Conservation (phyloP, 345 rosid genomes). For the Cardamine occulta region DNA sequence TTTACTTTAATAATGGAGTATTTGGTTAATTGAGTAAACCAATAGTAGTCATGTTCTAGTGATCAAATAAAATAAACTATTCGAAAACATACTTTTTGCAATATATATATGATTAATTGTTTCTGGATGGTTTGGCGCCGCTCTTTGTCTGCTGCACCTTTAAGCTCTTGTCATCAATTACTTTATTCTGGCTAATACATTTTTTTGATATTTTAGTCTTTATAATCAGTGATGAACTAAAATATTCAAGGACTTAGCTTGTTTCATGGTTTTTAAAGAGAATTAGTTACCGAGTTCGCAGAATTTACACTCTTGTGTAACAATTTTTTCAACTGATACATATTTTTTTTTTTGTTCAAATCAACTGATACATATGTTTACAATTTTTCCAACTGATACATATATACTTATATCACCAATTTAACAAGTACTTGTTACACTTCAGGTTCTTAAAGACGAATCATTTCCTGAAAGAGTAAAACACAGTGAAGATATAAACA, state of each 20-base stretch:
- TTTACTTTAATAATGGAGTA: not conserved
- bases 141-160: too few relatives aligned
- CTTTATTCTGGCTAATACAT: not conserved
- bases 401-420: not conserved
- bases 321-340: not conserved
- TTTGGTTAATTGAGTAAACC: not conserved
- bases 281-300: not conserved
- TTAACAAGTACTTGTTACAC: not conserved
- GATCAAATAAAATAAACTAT: not conserved
- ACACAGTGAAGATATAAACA: conserved; percentile 40
- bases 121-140: not conserved
- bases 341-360: too few relatives aligned
- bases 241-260: not conserved
- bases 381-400: not conserved
- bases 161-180: not conserved
- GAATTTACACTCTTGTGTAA: conserved; percentile 1
- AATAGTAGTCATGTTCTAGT: not conserved
- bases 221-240: not conserved
- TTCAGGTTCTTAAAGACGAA: too few relatives aligned
- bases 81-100: not conserved
- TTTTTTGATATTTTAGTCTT: not conserved
- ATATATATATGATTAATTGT: too few relatives aligned
- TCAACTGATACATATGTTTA: too few relatives aligned
- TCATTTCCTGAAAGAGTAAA: conserved; percentile 46
- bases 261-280: not conserved